Base-by-base conservation (phyloP, 768 basidiomycete genomes). In the Gyrodon lividus region DNA sequence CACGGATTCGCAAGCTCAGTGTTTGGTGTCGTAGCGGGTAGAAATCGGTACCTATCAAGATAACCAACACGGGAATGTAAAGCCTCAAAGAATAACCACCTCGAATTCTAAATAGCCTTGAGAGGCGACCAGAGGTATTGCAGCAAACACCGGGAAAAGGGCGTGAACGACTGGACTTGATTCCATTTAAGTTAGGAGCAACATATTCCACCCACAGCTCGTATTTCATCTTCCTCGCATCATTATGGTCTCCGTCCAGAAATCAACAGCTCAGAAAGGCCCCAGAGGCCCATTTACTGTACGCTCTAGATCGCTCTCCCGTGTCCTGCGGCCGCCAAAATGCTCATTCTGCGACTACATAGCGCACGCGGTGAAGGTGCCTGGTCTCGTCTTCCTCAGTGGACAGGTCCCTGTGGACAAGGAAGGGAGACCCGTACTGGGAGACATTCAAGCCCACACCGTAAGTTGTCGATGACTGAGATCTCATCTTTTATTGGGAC, bases 361-460 rank as follows among this genome's bases (percentile, higher is more conserved):
- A 82, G 80, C 80, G 12, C 80, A 81, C 69, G 80, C 78, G 14
- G 77, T 76, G 13, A 83, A 82, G 62, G 72, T 77, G 12, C 76
- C 79, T 2, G 81, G 82, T 6, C 63, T 84, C 43, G 77, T 83
- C 53, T 85, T 83, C 63, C 68, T 83, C 35, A 84, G 81, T 52
- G 84, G 82, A 4, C 81, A 83, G 62, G 77, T 75, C 6, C 83
- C 83, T 1, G 73, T 76, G 12, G 78, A 77, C 56, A 68, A 62
- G 48, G 63, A 72, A 35, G 81, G 79, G 14, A 71, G 73, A 14
- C 57, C 81, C n/a, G 76, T 83, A 13, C 61, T 61, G 22, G 82
- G 82, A n/a, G 81, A 77, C 6, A 75, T 86, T 51, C 60, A 79
- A 60, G 83, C 78, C 56, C 82, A 84, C 62, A 82, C 82, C 13